Base-by-base conservation (phyloP, 441 rosid genomes). In the Theobroma grandiflorum region DNA sequence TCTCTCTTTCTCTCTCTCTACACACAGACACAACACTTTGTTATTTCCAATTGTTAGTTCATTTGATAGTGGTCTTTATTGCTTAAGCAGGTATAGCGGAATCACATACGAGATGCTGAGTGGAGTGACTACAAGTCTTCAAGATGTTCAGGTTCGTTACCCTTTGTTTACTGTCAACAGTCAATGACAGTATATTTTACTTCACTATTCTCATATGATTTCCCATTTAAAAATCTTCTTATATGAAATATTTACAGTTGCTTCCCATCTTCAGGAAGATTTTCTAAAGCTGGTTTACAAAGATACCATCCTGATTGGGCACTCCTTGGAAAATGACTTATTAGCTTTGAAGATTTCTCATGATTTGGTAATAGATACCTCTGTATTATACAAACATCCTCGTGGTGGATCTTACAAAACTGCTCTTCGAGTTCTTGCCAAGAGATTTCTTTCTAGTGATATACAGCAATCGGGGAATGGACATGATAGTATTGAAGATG, bases 401-500 rank as follows among this genome's bases (percentile, higher is more conserved):
- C 93, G 89, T 43, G 95, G 94, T 59, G 89, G 90, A 76, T 93
- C 98, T 76, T 88, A 84, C 75, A 97, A 97, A 87, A 82, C 91
- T 73, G 97, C 98, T 84, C 99, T 97, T 73, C 90, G 93, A 82
- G 82, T 93, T 75, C 94, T 97, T 88, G 88, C 98, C n/a, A 86
- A 89, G 87, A 91, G 88, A 87, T 97, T 90, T 82, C 99, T 97
- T 81, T 90, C 91, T 38, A 89, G 88, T 84, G 95, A 89, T 88
- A 97, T 97, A 89, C 99, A 97, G 72, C 88, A 82, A 80, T 94
- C 97, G 22, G 94, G 87, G 78, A 80, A 77, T 74, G 99, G 99
- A 76, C 99, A 97, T 64, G 99, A 97, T 86, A 97, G 99, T 64
- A 65, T 61, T 67, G 99, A 97, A 85, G 99, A 95, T 90, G 99